Base-by-base conservation (phyloP, 2,329 filamentous ascomycete genomes). In the Gnomoniopsis smithogilvyi region DNA sequence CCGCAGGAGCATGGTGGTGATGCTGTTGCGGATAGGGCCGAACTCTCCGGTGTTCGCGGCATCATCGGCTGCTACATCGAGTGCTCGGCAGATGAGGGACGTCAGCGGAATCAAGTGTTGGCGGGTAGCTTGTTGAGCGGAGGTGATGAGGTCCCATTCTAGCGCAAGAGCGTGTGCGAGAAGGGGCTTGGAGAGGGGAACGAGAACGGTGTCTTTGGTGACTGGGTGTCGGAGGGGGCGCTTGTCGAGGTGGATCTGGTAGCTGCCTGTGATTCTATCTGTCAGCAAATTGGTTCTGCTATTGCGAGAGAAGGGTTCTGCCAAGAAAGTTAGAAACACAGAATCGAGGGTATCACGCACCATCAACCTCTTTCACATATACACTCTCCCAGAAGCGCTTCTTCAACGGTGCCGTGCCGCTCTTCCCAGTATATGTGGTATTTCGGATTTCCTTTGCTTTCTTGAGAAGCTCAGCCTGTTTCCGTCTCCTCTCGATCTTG, bases 381-480 rank as follows among this genome's bases (percentile, higher is more conserved):
- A 95, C 91, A 69, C 95, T 84, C 73, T 89, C 91, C 94, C 94
- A 98, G 77, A 97, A 97, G 55, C 93, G 83, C 77, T 87, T 90
- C 68, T 87, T 79, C 59, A 83, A 69, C 0, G 68, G 66, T 43
- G 52, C 55, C 55, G 59, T 63, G 53, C 24, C 63, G 53, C 24
- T 54, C 30, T 49, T 61, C 43, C 54, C 43, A n/a, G 38, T 22
- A 36, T 67, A 63, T 43, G 58, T 63, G 51, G 61, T 52, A 22
- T 53, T 67, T 19, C 80, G 75, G 30, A 82, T 69, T 60, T 80
- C 77, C 65, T 78, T 78, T 6, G 80, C 81, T 53, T 73, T 72
- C 70, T 80, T 54, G 54, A 85, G 74, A 64, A 85, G 69, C 67
- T 81, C 80, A 33, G 81, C 83, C 67, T 87, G 83, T 62, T 73